These are phyloP conservation scores for Saccharomyces pastorianus DNA, from an alignment of 1,139 yeast genomes.

Conservation along the genomic window DNA sequence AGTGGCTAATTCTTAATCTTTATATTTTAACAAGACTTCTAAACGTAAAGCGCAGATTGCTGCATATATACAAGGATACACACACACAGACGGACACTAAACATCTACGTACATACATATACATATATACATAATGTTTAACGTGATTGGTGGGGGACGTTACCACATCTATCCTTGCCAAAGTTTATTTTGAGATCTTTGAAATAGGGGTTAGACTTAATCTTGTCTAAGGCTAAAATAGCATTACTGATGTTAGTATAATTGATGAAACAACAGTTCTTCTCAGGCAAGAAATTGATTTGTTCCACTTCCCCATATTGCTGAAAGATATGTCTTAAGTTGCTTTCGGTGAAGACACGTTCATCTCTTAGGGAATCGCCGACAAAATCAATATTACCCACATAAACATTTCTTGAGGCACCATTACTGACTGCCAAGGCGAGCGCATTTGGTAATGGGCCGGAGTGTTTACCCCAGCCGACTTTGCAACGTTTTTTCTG, in stretches of 20 bases:
- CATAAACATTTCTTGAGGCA: slow-evolving; percentile 84
- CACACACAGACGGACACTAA: not conserved
- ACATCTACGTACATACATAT: not conserved
- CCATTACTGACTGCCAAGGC: slow-evolving; percentile 87
- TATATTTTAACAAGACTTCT: not conserved
- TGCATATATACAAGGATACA: not conserved
- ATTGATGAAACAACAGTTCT: slow-evolving; percentile 87
- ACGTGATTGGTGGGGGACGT: slow-evolving; percentile 38
- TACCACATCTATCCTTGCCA: slow-evolving; percentile 94
- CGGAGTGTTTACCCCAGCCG: slow-evolving; percentile 96
- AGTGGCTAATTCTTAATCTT: not conserved
- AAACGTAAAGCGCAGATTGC: slow-evolving; percentile 1
- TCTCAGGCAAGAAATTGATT: slow-evolving; percentile 74
- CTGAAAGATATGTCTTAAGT: slow-evolving; percentile 64
- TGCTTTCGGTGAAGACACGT: slow-evolving; percentile 37
- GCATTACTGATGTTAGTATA: slow-evolving; percentile 84
- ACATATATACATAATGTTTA: slow-evolving; percentile 3
- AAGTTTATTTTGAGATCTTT: slow-evolving; percentile 60
- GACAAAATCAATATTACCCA: slow-evolving; percentile 54
- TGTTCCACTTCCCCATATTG: slow-evolving; percentile 92
- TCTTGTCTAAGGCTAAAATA: slow-evolving; percentile 70
- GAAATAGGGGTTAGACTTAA: slow-evolving; percentile 43
- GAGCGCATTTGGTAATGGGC: slow-evolving; percentile 75
- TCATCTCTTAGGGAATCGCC: slow-evolving; percentile 19
- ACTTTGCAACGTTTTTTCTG: slow-evolving; percentile 76